phyloP scores from a whole-genome alignment of 495 filamentous ascomycete species.

The Neurospora pannonica region DNA sequence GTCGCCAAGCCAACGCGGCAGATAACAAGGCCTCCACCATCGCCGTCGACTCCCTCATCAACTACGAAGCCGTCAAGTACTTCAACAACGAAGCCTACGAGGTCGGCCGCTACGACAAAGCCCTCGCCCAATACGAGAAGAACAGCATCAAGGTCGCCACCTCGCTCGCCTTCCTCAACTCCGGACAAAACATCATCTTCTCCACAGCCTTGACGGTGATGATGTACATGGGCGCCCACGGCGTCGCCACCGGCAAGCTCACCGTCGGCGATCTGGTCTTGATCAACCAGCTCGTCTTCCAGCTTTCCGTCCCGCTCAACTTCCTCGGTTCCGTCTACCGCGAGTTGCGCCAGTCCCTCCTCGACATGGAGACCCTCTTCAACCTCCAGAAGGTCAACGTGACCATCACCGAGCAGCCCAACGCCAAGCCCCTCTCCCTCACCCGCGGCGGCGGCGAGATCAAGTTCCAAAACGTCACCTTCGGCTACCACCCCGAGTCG shows the following conservation, averaged over 20 bases:
- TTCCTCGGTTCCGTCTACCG: conserved; percentile 94
- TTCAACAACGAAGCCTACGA: conserved; percentile 98
- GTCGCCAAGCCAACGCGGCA: conserved; percentile 87
- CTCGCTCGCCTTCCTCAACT: conserved; percentile 84
- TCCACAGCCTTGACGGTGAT: conserved; percentile 88
- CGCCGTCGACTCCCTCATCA: conserved; percentile 92
- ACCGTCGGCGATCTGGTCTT: conserved; percentile 97
- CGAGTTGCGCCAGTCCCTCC: conserved; percentile 83
- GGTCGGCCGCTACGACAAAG: conserved; percentile 79
- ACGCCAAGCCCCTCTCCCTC: conserved; percentile 63
- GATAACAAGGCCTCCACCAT: conserved; percentile 94
- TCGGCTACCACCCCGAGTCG: conserved; percentile 80
- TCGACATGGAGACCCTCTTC: conserved; percentile 98
- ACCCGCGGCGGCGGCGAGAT: conserved; percentile 80
- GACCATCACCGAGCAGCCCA: conserved; percentile 62
- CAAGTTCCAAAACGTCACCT: conserved; percentile 86
- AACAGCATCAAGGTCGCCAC: conserved; percentile 95
- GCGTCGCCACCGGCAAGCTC: conserved; percentile 67
- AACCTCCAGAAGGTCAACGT: conserved; percentile 98
- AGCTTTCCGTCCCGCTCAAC: conserved; percentile 91
- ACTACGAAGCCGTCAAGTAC: conserved; percentile 98
- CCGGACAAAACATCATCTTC: conserved; percentile 98
- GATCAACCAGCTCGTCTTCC: conserved; percentile 98
- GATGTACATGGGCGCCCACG: conserved; percentile 93
- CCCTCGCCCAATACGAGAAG: conserved; percentile 78